Base-by-base conservation (phyloP, 1,284 basidiomycete genomes). In the Melampsora medusae region DNA sequence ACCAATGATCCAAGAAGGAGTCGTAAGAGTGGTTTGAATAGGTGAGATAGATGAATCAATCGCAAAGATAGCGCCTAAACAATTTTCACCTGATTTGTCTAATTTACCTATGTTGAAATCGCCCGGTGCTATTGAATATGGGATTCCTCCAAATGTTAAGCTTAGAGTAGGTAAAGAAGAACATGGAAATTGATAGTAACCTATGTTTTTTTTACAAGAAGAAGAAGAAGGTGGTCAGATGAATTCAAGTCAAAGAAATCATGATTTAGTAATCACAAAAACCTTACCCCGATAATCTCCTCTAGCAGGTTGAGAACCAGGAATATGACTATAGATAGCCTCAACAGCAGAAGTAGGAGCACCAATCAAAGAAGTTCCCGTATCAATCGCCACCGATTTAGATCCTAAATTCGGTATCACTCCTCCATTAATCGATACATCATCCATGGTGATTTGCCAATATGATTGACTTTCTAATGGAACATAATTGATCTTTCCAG, bases 241-340 rank as follows among this genome's bases (percentile, higher is more conserved):
- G 4, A 35, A 19, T 50, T 28, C 19, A 38, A 56, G 12, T 59
- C 22, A 28, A 31, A 31, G 42, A n/a, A 16, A 59, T 42, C 6
- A 9, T 2, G 12, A 42, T 42, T 0, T 42, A 7, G 10, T n/a
- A 25, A 25, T 25, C 25, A 25, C 1, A 25, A 25, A 25, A 22
- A 49, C 64, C 78, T 50, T 33, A 80, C 79, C 77, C 4, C 73
- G 69, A 50, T 80, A 81, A 6, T 66, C 60, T 4, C 84, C 83
- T 0, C 71, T 77, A 5, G 87, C 81, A 0, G 84, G 69, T 50
- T 80, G 73, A 4, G 87, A 84, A 49, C 85, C 86, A 1, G 86
- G 85, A n/a, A 92, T 86, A 7, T 86, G 86, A 0, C 81, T 81
- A 84, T 86, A 91, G 68, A 92, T 85, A 35, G 83, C 84, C 46